phyloP scores from a whole-genome alignment of 345 rosid species.

The Brassica juncea region DNA sequence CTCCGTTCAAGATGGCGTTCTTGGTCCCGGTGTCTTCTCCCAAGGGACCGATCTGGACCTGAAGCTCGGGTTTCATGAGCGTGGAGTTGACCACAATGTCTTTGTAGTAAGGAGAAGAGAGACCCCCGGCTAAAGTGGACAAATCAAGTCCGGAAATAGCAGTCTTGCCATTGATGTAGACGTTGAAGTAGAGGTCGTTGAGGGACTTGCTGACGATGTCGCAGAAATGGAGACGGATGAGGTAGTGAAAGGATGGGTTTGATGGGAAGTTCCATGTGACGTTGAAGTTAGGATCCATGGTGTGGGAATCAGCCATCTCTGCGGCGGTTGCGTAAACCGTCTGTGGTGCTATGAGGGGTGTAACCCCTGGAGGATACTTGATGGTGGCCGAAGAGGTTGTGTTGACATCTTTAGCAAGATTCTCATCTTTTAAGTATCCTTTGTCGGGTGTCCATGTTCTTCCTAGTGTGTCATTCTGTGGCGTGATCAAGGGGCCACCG shows the following conservation, averaged over 20 bases:
- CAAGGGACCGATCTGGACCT: slow-evolving; percentile 62
- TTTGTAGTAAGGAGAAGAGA: slow-evolving; percentile 61
- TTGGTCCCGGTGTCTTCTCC: slow-evolving; percentile 47
- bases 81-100: slow-evolving; percentile 66
- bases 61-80: slow-evolving; percentile 43
- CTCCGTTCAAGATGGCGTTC: slow-evolving; percentile 70
- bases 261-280: slow-evolving; percentile 66
- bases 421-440: slow-evolving; percentile 45
- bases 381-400: slow-evolving; percentile 44
- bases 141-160: slow-evolving; percentile 66
- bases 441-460: slow-evolving; percentile 63
- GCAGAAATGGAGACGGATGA: slow-evolving; percentile 76
- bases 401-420: slow-evolving; percentile 40
- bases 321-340: slow-evolving; percentile 58
- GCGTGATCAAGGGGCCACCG: slow-evolving; percentile 65
- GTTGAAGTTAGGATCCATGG: slow-evolving; percentile 51
- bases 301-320: slow-evolving; percentile 55
- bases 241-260: slow-evolving; percentile 50
- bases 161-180: slow-evolving; percentile 58
- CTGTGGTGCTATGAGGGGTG: slow-evolving; percentile 64
- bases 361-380: slow-evolving; percentile 43
- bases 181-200: slow-evolving; percentile 67
- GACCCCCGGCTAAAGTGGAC: slow-evolving; percentile 47
- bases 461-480: slow-evolving; percentile 56
- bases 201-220: slow-evolving; percentile 66